Conservation (phyloP, 78 protist genomes). For the Dictyostelium brefeldianum region DNA sequence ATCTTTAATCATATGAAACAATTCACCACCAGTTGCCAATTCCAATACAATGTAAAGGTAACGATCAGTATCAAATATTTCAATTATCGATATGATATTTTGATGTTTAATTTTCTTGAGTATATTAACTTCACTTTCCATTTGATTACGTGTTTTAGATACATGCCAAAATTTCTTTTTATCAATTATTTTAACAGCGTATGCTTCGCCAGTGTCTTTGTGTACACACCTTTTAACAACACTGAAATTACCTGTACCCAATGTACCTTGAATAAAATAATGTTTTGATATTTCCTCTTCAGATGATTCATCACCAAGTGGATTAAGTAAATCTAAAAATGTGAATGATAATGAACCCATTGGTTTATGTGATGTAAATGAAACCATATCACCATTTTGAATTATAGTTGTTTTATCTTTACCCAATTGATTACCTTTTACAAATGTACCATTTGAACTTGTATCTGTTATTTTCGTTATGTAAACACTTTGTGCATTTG, state of each 20-base stretch:
- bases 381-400: constrained; percentile 54
- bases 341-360: constrained; percentile 40
- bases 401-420: constrained; percentile 47
- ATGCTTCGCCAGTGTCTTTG: constrained; percentile 34
- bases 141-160: constrained; percentile 30
- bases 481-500: not conserved
- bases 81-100: constrained; percentile 62
- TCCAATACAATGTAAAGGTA: constrained; percentile 23
- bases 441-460: constrained; percentile 57
- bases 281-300: constrained; percentile 40
- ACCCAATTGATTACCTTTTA: constrained; percentile 36
- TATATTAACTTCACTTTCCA: constrained; percentile 47
- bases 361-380: constrained; percentile 44
- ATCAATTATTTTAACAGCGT: constrained; percentile 63
- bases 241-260: constrained; percentile 77
- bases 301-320: constrained; percentile 3
- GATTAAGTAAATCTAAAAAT: constrained; percentile 26
- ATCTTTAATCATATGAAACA: constrained; percentile 41
- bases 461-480: constrained; percentile 29
- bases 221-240: constrained; percentile 57
- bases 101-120: constrained; percentile 58
- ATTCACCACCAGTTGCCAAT: constrained; percentile 67
- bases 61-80: constrained; percentile 46
- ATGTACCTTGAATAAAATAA: constrained; percentile 39
- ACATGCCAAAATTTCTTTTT: constrained; percentile 61